Conservation (phyloP, 2,329 filamentous ascomycete species). For the Xylariaceae sp. region DNA sequence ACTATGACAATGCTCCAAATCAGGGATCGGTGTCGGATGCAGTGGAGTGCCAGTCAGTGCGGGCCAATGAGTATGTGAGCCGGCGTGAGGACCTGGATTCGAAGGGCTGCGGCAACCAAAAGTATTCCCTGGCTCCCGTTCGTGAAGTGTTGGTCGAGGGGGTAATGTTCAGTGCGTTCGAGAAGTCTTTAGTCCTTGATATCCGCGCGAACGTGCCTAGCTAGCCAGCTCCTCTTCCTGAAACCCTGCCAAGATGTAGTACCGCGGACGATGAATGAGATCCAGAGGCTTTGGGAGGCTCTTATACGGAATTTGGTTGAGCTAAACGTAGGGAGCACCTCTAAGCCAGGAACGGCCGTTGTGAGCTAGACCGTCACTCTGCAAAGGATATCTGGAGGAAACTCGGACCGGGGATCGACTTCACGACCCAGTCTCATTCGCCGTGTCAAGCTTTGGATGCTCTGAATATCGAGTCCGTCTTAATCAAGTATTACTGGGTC, state of each 20-base stretch:
- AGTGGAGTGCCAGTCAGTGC: slow-evolving; percentile 24
- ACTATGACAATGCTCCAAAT: slow-evolving; percentile 20
- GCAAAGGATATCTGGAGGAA: slow-evolving; percentile 3
- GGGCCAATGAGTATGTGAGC: slow-evolving; percentile 27
- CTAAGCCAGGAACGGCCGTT: slow-evolving; percentile 2
- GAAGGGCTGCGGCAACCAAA: slow-evolving; percentile 24
- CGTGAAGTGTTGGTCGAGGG: slow-evolving; percentile 23
- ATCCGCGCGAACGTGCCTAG: slow-evolving; percentile 17
- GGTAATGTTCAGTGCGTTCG: slow-evolving; percentile 17
- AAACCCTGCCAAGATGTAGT: slow-evolving; percentile 18
- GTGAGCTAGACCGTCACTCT: slow-evolving; percentile 1
- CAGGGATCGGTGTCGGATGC: slow-evolving; percentile 16
- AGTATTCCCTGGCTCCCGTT: slow-evolving; percentile 22
- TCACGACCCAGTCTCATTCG: slow-evolving; percentile 1
- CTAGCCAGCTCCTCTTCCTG: slow-evolving; percentile 16
- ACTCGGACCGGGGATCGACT: slow-evolving; percentile 5
- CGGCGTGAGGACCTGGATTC: slow-evolving; percentile 19
- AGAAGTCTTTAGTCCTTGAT: slow-evolving; percentile 23
- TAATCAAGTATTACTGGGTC: slow-evolving; percentile 3
- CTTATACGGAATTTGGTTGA: slow-evolving; percentile 5
- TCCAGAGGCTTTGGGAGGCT: slow-evolving; percentile 4
- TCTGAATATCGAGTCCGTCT: slow-evolving; percentile 5
- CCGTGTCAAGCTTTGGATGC: slow-evolving; percentile 6
- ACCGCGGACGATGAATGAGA: slow-evolving; percentile 10
- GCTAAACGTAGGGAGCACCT: slow-evolving; percentile 1